Base-by-base conservation (phyloP, 306 rosid species). In the Cicer judaicum region DNA sequence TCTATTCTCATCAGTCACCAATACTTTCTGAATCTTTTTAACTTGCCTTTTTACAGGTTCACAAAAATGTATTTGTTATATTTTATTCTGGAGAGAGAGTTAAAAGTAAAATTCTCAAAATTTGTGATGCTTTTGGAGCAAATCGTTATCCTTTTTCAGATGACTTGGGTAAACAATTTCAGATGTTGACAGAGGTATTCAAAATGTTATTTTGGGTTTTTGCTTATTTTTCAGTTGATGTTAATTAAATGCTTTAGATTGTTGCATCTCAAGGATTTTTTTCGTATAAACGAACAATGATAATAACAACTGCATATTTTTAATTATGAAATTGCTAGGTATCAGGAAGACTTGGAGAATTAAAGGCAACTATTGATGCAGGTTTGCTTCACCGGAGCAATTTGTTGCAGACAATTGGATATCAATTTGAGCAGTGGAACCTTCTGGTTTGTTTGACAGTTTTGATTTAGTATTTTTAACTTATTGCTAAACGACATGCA, bases 81-180 rank as follows among this genome's bases (percentile, higher is more conserved):
- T 93, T 91, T 80, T 91, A 87, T 82, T 91, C 96, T 34, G 97
- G 97, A 50, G 98, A 89, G 59, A 87, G 89, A 68, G 88, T 93
- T 68, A 91, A 89, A 80, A 81, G 75, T 54, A 91, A 91, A 83
- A 85, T 89, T 79, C 73, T 87, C 62, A 93, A 93, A 82, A 91
- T 93, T 79, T 87, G 93, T 64, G 96, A 87, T 59, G 96, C 92
- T 80, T 91, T 89, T 83, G 93, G 93, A 63, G 96, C 97, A 74
- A 93, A 88, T 76, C 91, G 90, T 62, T 93, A 93, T 81, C 92
- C 96, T 68, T 88, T 93, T 83, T 70, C 90, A 8, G 93, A 93
- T 71, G 96, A 88, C 65, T 40, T 84, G 64, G 69, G 79, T 40
- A 91, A 87, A 81, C 91, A 91, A 79, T 73, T 79, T 81, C 91